A percentile compares a stretch with the other conserved stretches of the same genome.
These are phyloP conservation scores for Solanum tacnaense DNA, from an alignment of 257 asterid species.

Conservation along the genomic window DNA sequence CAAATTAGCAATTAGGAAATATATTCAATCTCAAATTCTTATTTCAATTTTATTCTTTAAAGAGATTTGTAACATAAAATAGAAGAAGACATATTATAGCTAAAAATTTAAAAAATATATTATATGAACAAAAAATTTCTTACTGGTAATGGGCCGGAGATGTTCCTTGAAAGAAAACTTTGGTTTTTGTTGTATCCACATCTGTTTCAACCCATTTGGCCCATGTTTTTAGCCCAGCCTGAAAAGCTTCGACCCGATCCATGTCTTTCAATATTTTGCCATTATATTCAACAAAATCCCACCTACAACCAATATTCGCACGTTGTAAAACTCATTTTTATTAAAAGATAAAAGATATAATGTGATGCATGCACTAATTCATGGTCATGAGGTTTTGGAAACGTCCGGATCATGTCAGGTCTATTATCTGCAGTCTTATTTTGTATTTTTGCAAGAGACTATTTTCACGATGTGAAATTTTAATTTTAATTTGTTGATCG, in stretches of 20 bases:
- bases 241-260: conserved; percentile 56
- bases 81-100: not conserved
- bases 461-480: not conserved
- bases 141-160: conserved; percentile 58
- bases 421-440: not conserved
- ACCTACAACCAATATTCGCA: conserved; percentile 16
- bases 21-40: not conserved
- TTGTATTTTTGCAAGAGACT: not conserved
- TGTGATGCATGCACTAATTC: not conserved
- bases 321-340: not conserved
- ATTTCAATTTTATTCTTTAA: not conserved
- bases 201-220: conserved; percentile 38
- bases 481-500: not conserved
- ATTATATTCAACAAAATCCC: conserved; percentile 37
- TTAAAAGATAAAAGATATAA: too few species aligned
- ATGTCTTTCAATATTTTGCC: conserved; percentile 44
- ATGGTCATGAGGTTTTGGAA: not conserved
- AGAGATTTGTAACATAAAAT: not conserved
- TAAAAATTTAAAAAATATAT: not conserved
- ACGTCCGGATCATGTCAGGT: rapidly evolving
- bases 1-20: too few species aligned
- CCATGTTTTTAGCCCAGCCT: conserved; percentile 41
- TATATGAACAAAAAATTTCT: not conserved
- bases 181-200: conserved; percentile 31
- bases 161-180: conserved; percentile 56